Evolutionary conservation across 1,139 yeast species (phyloP).

Genomic region (Scheffersomyces segobiensis): DNA sequence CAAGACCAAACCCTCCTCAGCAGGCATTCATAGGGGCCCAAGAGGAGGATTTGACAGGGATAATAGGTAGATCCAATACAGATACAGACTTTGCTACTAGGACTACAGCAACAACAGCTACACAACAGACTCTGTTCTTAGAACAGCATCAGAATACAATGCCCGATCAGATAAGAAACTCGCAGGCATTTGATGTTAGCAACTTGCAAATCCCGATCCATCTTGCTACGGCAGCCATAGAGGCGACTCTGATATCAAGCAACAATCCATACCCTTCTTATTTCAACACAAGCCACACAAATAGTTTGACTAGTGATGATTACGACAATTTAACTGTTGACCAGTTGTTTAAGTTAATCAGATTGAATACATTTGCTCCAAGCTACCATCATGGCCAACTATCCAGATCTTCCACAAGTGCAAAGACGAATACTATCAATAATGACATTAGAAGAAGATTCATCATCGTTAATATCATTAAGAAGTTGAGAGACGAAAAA

Average conservation of each 20-base stretch:
- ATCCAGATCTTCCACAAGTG: constrained; percentile 2
- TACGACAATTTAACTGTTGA: constrained; percentile 39
- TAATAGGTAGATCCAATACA: background rate
- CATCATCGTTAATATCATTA: constrained; percentile 36
- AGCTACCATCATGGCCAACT: background rate
- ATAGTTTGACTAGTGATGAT: constrained; percentile 39
- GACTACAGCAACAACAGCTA: constrained; percentile 1
- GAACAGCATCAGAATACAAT: background rate
- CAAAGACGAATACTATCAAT: constrained; percentile 17
- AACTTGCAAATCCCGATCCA: constrained; percentile 7
- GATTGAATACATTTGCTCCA: constrained; percentile 9
- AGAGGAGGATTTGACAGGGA: background rate
- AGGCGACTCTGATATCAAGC: constrained; percentile 13
- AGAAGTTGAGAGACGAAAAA: constrained; percentile 41
- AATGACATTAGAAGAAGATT: constrained; percentile 39
- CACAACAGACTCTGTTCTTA: background rate
- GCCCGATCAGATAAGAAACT: background rate
- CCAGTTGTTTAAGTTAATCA: constrained; percentile 38
- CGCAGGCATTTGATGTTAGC: background rate
- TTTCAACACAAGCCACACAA: constrained; percentile 22
- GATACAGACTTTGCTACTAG: constrained; percentile 2
- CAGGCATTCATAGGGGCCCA: background rate
- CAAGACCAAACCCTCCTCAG: background rate
- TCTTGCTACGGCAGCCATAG: constrained; percentile 19
- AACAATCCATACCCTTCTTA: constrained; percentile 13